Base-by-base conservation (phyloP, 441 rosid species). In the Kokia cookei region DNA sequence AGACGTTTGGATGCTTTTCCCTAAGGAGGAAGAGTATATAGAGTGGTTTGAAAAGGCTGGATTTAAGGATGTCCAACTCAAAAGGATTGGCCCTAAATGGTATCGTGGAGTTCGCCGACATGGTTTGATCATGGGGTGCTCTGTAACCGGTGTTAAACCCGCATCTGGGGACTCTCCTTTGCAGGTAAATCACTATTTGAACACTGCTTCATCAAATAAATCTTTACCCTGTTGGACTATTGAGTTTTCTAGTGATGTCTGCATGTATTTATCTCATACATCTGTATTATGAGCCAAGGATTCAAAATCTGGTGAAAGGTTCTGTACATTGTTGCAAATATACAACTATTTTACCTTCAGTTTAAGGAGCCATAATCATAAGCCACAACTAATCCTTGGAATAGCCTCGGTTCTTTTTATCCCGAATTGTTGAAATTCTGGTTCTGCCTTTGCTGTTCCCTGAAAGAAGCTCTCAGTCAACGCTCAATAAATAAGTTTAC, bases 51-150 rank as follows among this genome's bases (percentile, higher is more conserved):
- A 75, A 65, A 93, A 89, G 58, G 99, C 97, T 43, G 98, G 97
- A 67, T 95, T 95, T 80, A 88, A 85, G 81, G 92, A 95, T 85
- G 90, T 93, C 67, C 90, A 93, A 79, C 87, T 93, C 61, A 90
- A 95, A 79, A 87, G 98, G 80, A 95, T 95, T 80, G 98, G 99
- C 74, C 99, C 99, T 77, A 93, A 95, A 81, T 95, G 98, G 99
- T 95, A 95, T 73, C 96, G 97, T 10, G 96, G 99, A 24, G 99
- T 93, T 80, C 97, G 95, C 69, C 86, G 96, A 71, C 91, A 95
- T 77, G 98, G 99, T 3, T 85, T 95, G 74, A 95, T 93, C 88
- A 93, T 95, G 95, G 98, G 99, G 45, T 95, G 99, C 79, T 93
- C 97, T 73, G 97, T 95, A 35, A 95, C 97, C 3, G 98, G 97